Conservation (phyloP, 257 asterid genomes). For the Scutellaria baicalensis region DNA sequence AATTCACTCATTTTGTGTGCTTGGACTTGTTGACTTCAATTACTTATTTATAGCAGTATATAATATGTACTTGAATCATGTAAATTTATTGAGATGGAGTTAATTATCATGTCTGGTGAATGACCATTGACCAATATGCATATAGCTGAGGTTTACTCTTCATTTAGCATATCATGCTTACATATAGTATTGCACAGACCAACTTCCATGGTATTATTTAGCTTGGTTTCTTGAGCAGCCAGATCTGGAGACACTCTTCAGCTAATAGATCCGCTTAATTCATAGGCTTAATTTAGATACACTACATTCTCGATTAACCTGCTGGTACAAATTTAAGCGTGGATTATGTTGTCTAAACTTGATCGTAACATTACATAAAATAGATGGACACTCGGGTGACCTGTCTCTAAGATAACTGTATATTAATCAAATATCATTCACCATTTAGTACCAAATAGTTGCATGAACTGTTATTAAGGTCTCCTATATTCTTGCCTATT, state of each 20-base stretch:
- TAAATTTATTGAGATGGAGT: not conserved
- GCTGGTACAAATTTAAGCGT: slow-evolving; percentile 1
- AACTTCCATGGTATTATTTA: not conserved
- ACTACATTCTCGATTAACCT: not conserved
- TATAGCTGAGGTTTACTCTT: not conserved
- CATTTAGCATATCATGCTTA: not conserved
- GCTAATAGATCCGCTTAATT: not conserved
- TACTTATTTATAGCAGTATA: not conserved
- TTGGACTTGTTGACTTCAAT: not conserved
- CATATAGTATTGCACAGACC: not conserved
- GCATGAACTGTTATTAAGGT: not conserved
- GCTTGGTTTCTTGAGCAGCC: slow-evolving; percentile 1
- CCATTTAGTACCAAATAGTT: not conserved
- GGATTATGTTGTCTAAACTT: slow-evolving; percentile 2
- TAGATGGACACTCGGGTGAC: not conserved
- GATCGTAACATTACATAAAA: not conserved
- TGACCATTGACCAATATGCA: not conserved
- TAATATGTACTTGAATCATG: not conserved
- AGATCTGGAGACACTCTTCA: slow-evolving; percentile 3
- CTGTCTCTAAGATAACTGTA: not conserved
- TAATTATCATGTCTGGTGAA: not conserved
- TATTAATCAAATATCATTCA: not conserved
- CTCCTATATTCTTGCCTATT: not conserved
- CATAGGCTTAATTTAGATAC: not conserved
- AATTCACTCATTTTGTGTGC: slow-evolving; percentile 7